Conservation (phyloP, 306 rosid genomes). For the Cicer chorassanicum region DNA sequence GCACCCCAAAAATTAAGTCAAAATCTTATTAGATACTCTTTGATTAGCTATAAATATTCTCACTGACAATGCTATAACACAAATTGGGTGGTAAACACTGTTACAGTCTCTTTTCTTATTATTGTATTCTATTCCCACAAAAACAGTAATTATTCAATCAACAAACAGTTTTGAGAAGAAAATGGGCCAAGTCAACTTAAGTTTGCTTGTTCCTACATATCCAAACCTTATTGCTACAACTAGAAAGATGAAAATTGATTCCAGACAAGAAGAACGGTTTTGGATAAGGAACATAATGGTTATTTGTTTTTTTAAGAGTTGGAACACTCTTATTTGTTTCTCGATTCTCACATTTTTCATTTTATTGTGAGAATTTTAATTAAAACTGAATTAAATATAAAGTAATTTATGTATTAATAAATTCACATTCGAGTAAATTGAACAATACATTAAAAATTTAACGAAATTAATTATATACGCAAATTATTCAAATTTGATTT, state of each 20-base stretch:
- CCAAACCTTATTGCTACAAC: conserved; percentile 3
- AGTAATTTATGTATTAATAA: no score
- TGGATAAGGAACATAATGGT: conserved; percentile 8
- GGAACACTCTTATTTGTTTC: no score
- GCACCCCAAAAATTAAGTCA: conserved; percentile 10
- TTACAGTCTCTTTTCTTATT: background rate
- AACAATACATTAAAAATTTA: no score
- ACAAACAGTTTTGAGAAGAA: conserved; percentile 19
- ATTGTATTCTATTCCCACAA: conserved; percentile 52
- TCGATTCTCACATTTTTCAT: no score
- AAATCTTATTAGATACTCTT: conserved; percentile 20
- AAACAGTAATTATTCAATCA: conserved; percentile 32
- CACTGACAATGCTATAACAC: conserved; percentile 40
- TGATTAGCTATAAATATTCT: conserved; percentile 37
- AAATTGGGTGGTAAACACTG: conserved; percentile 41
- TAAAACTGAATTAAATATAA: no score
- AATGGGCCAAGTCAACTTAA: conserved; percentile 30
- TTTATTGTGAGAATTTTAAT: no score
- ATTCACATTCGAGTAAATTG: no score
- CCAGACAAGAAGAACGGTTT: conserved; percentile 14
- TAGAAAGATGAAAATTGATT: conserved; percentile 17
- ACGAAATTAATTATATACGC: no score
- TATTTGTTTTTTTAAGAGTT: background rate
- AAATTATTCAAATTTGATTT: no score
- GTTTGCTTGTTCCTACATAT: conserved; percentile 25